phyloP scores from a whole-genome alignment of 345 rosid species.

The Psidium friedrichsthalianum region DNA sequence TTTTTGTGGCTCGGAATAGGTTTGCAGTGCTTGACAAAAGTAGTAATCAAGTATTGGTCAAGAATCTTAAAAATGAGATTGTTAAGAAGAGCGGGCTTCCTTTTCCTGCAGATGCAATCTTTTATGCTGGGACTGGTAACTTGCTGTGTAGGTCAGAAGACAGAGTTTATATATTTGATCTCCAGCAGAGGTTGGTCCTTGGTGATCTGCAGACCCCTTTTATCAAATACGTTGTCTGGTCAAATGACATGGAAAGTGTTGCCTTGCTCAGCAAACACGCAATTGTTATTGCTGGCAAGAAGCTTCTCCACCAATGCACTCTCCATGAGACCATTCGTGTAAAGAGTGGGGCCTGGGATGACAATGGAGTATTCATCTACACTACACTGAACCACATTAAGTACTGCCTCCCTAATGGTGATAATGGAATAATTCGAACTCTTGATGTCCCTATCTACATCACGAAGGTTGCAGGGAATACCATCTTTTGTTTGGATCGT shows the following conservation, averaged over 20 bases:
- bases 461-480: constrained; percentile 62
- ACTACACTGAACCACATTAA: constrained; percentile 84
- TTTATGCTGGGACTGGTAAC: constrained; percentile 90
- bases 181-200: constrained; percentile 76
- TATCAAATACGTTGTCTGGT: constrained; percentile 82
- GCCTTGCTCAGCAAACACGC: constrained; percentile 96
- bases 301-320: constrained; percentile 73
- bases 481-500: constrained; percentile 71
- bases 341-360: constrained; percentile 97
- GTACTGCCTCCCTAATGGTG: constrained; percentile 93
- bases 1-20: constrained; percentile 76
- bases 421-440: constrained; percentile 73
- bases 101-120: constrained; percentile 65
- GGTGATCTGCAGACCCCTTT: constrained; percentile 80
- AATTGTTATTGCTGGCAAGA: constrained; percentile 72
- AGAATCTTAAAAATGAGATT: constrained; percentile 72
- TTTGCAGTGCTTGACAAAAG: constrained; percentile 90
- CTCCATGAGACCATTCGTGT: constrained; percentile 92
- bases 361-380: constrained; percentile 84
- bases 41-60: constrained; percentile 74
- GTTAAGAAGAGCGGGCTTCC: constrained; percentile 73
- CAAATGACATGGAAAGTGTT: constrained; percentile 83
- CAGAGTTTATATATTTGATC: constrained; percentile 75
- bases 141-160: constrained; percentile 83
- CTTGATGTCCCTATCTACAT: constrained; percentile 82